Evolutionary conservation across 768 basidiomycete genomes (phyloP).

Genomic region (Tubosaeta brunneosetosa): DNA sequence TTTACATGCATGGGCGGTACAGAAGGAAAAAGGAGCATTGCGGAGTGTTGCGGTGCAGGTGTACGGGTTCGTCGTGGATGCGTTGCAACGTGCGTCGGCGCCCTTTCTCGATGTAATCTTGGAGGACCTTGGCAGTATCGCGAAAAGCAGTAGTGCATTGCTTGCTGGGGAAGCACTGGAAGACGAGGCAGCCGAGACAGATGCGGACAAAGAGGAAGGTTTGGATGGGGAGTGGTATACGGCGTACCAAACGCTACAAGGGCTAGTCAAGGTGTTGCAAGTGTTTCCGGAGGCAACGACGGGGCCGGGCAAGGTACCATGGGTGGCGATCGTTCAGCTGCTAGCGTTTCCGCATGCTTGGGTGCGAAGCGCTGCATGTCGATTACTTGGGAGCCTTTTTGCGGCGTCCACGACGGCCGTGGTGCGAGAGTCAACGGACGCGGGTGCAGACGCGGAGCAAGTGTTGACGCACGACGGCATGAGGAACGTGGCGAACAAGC

Average conservation of each 20-base stretch:
- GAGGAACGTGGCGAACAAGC: slow-evolving; percentile 66
- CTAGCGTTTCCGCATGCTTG: slow-evolving; percentile 91
- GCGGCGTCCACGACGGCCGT: slow-evolving; percentile 41
- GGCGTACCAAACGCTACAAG: slow-evolving; percentile 74
- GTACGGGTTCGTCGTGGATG: slow-evolving; percentile 76
- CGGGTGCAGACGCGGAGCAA: slow-evolving; percentile 18
- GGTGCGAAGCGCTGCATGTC: slow-evolving; percentile 80
- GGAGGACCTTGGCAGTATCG: slow-evolving; percentile 46
- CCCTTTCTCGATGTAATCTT: slow-evolving; percentile 48
- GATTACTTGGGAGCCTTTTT: slow-evolving; percentile 71
- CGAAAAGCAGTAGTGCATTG: slow-evolving; percentile 7
- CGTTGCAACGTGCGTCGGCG: slow-evolving; percentile 43
- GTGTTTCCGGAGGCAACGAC: slow-evolving; percentile 48
- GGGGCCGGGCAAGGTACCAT: slow-evolving; percentile 48
- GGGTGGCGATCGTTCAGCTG: slow-evolving; percentile 59
- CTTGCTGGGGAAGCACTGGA: slow-evolving; percentile 16
- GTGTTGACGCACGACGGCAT: slow-evolving; percentile 52
- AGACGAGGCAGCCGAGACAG: slow-evolving; percentile 33
- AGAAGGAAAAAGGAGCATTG: slow-evolving; percentile 56
- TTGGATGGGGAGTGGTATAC: slow-evolving; percentile 72
- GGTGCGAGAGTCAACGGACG: neutral
- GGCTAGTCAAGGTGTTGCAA: slow-evolving; percentile 57
- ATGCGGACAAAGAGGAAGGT: slow-evolving; percentile 48
- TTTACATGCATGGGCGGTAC: slow-evolving; percentile 73
- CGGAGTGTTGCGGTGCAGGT: slow-evolving; percentile 75